phyloP scores from a whole-genome alignment of 176 grass and related monocot genomes.

The Eleusine indica region DNA sequence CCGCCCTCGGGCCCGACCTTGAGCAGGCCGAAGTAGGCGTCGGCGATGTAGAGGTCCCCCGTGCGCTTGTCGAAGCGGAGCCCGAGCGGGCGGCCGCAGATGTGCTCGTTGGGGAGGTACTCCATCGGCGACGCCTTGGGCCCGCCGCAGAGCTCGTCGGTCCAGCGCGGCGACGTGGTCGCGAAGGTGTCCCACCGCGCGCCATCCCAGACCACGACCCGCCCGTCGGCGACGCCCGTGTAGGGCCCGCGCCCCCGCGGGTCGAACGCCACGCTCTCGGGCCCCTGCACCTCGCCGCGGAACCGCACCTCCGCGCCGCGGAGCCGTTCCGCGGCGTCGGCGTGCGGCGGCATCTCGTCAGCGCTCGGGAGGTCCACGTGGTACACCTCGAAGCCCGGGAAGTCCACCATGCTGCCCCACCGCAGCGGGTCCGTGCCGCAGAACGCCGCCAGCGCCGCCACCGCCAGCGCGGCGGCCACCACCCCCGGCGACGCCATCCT shows the following conservation, averaged over 20 bases:
- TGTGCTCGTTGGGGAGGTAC: constrained; percentile 88
- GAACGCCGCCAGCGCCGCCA: constrained; percentile 61
- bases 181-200: constrained; percentile 74
- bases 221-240: constrained; percentile 89
- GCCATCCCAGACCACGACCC: constrained; percentile 83
- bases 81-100: constrained; percentile 86
- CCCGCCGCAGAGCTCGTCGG: constrained; percentile 53
- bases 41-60: constrained; percentile 92
- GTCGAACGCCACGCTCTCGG: constrained; percentile 92
- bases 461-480: constrained; percentile 30
- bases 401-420: constrained; percentile 71
- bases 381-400: constrained; percentile 82
- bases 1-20: constrained; percentile 96
- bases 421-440: constrained; percentile 84
- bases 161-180: constrained; percentile 75
- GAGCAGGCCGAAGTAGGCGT: constrained; percentile 78
- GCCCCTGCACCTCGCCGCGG: constrained; percentile 81
- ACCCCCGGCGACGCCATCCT: constrained; percentile 40
- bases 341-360: constrained; percentile 56
- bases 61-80: constrained; percentile 70
- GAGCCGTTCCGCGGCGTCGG: constrained; percentile 64
- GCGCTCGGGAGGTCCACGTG: constrained; percentile 48
- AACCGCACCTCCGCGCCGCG: constrained; percentile 72
- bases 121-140: constrained; percentile 67
- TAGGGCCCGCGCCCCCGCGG: constrained; percentile 84